A percentile compares a stretch with the other conserved stretches of the same genome.
phyloP scores from a whole-genome alignment of 1,284 basidiomycete genomes.

The Termitomyces sp. region DNA sequence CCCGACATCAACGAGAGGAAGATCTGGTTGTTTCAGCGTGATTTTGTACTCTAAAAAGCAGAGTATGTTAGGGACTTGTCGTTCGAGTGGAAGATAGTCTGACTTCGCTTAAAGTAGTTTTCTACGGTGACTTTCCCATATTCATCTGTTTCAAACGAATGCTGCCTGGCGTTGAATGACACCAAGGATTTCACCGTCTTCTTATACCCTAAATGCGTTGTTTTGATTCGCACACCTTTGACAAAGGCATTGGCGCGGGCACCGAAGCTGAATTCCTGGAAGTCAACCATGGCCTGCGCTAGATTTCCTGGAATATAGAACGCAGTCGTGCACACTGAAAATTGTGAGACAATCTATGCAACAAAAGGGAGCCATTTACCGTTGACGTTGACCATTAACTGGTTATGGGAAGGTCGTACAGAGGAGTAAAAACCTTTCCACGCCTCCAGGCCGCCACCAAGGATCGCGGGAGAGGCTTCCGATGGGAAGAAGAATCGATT shows the following conservation, averaged over 20 bases:
- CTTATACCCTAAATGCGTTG: conserved; percentile 51
- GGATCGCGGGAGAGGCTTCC: conserved; percentile 34
- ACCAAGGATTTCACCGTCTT: conserved; percentile 56
- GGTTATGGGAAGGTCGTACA: conserved; percentile 64
- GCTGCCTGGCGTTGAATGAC: conserved; percentile 39
- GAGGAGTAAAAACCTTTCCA: conserved; percentile 74
- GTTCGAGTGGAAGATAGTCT: conserved; percentile 19
- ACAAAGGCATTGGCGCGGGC: conserved; percentile 49
- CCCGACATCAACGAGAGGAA: conserved; percentile 61
- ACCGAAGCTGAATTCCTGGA: conserved; percentile 45
- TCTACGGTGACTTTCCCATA: conserved; percentile 51
- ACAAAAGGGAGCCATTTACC: conserved; percentile 25
- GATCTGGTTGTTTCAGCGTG: conserved; percentile 40
- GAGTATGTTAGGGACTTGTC: conserved; percentile 5
- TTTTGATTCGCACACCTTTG: conserved; percentile 52
- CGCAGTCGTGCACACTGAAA: conserved; percentile 62
- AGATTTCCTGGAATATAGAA: conserved; percentile 67
- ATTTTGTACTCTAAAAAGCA: conserved; percentile 49
- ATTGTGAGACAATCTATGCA: not conserved
- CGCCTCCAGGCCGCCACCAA: conserved; percentile 64
- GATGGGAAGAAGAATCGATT: conserved; percentile 73
- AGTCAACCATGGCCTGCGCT: conserved; percentile 50
- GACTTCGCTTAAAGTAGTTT: conserved; percentile 59
- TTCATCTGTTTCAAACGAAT: conserved; percentile 53
- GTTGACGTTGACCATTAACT: conserved; percentile 78